Evolutionary conservation across 163 green algal genomes (phyloP), one percentile per base, ranked within the genome.

Genomic region (Prototheca stagnorum): DNA sequence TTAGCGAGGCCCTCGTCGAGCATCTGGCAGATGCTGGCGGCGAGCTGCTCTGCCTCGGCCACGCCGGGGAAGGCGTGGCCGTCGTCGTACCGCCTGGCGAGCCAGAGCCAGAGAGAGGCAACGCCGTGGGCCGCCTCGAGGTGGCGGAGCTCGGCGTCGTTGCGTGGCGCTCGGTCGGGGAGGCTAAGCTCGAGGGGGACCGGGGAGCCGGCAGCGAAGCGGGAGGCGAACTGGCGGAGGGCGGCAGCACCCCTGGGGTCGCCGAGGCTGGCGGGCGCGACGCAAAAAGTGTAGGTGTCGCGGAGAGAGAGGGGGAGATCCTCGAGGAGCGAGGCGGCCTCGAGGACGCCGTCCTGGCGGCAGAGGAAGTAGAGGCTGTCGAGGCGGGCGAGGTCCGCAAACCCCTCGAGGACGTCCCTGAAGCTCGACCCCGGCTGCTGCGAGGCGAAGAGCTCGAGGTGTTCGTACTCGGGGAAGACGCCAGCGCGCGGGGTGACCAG

Each of bases 311-410:
- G 56, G 8, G 28, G 27, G 26, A 50, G 43, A n/a, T 53, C 16
- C 9, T 54, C 45, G 26, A 78, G 40, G 22, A 71, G 53, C 16
- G 54, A 43, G 8, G 66, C 73, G 21, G 59, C 44, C 20, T 40
- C 33, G 26, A 72, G 22, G 25, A 87, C 51, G 33, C 33, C 29
- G 4, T 78, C 61, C 44, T 88, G 78, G 26, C 62, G 58, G 62
- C 75, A 84, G 47, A 87, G 70, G 51, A 88, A 88, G 64, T 76
- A 88, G 35, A 36, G 60, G 17, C 62, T 67, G 37, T 81, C 68
- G 17, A 88, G 49, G 12, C 63, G 51, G 2, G 77, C 73, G 44
- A 82, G 54, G 16, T 56, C 22, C 8, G 52, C 59, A 57, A 88
- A 78, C 12, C 60, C 60, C 11, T 41, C 39, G 29, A 82, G 60